Conservation (phyloP, 345 rosid species). For the Heritiera littoralis region DNA sequence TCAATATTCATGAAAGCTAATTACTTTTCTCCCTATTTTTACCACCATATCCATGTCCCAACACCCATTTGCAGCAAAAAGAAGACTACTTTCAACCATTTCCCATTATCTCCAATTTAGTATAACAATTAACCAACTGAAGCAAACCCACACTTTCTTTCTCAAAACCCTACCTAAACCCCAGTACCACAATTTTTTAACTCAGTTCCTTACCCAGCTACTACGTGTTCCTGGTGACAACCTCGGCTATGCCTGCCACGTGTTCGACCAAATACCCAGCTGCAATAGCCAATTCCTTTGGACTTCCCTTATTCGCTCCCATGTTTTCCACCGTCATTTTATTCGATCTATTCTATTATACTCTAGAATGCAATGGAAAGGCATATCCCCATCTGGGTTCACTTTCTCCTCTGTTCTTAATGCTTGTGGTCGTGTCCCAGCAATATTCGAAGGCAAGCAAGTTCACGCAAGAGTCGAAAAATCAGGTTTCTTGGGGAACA, state of each 20-base stretch:
- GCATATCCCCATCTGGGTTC: constrained; percentile 41
- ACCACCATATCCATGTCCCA: neutral
- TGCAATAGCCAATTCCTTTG: constrained; percentile 34
- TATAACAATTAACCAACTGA: constrained; percentile 33
- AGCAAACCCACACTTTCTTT: constrained; percentile 32
- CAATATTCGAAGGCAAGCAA: constrained; percentile 40
- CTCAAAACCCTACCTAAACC: constrained; percentile 29
- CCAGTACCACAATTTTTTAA: neutral
- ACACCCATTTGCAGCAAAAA: neutral
- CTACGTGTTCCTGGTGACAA: constrained; percentile 25
- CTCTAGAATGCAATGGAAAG: constrained; percentile 33
- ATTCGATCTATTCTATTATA: constrained; percentile 32
- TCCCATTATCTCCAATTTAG: constrained; percentile 18
- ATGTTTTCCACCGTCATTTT: constrained; percentile 30
- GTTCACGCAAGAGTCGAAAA: constrained; percentile 53
- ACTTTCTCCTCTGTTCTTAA: constrained; percentile 71
- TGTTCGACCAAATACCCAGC: constrained; percentile 44
- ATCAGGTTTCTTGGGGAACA: constrained; percentile 44
- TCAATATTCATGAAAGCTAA: constrained; percentile 18
- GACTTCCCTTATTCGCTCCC: constrained; percentile 37
- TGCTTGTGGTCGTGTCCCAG: constrained; percentile 58
- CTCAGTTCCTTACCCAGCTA: constrained; percentile 26
- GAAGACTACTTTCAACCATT: neutral
- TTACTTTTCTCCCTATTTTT: no score
- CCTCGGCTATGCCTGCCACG: constrained; percentile 34